These are phyloP conservation scores for Linum trigynum DNA, from an alignment of 345 rosid genomes.

Conservation along the genomic window DNA sequence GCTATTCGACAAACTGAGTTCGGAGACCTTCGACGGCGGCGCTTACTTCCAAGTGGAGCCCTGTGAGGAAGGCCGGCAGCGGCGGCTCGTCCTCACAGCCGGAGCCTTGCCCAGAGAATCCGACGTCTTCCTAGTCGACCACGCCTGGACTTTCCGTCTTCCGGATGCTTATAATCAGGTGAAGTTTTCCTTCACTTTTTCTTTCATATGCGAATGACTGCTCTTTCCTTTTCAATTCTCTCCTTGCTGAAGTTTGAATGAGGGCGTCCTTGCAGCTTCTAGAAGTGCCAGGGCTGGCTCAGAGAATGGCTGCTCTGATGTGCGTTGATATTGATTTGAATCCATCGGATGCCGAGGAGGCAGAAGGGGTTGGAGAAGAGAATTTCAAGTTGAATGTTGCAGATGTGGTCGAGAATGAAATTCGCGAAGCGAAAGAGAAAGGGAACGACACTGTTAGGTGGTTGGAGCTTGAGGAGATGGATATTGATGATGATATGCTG, in stretches of 20 bases:
- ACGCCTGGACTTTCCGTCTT: conserved; percentile 94
- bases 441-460: conserved; percentile 48
- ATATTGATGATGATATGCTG: conserved; percentile 46
- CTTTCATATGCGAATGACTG: no score
- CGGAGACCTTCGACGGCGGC: conserved; percentile 81
- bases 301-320: conserved; percentile 90
- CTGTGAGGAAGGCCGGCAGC: conserved; percentile 52
- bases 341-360: conserved; percentile 25
- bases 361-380: conserved; percentile 20
- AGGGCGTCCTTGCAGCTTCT: conserved; percentile 45
- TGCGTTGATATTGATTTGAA: conserved; percentile 50
- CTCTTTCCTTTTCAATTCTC: not conserved
- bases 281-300: conserved; percentile 81
- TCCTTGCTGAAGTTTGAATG: not conserved
- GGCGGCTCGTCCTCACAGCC: conserved; percentile 60
- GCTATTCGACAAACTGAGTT: conserved; percentile 59
- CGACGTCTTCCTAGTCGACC: conserved; percentile 75
- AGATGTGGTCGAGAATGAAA: conserved; percentile 44
- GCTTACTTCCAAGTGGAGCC: conserved; percentile 60
- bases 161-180: conserved; percentile 75
- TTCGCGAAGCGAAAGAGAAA: conserved; percentile 35
- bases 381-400: conserved; percentile 27
- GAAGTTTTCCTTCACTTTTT: not conserved
- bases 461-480: conserved; percentile 84
- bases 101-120: conserved; percentile 48